These are phyloP conservation scores for Phylloporus gajari DNA, from an alignment of 1,284 basidiomycete species.

Conservation along the genomic window DNA sequence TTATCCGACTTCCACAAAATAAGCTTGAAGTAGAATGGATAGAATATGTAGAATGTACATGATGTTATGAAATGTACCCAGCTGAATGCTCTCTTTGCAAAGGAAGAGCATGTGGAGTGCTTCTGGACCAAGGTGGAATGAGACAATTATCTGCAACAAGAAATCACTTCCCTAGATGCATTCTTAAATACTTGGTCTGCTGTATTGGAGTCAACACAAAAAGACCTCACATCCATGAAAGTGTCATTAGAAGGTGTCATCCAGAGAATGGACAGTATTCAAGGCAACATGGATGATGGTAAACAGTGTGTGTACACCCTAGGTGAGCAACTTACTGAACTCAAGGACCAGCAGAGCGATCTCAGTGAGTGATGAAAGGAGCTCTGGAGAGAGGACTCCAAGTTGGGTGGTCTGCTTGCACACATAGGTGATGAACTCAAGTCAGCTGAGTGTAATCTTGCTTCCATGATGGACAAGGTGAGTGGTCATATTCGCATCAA, in stretches of 20 bases:
- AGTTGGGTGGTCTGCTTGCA: constrained; percentile 79
- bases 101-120: constrained; percentile 86
- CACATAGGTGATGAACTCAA: constrained; percentile 85
- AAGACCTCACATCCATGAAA: constrained; percentile 59
- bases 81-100: constrained; percentile 82
- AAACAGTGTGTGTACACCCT: constrained; percentile 75
- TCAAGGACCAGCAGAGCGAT: constrained; percentile 80
- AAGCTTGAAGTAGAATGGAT: no score
- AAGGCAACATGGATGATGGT: constrained; percentile 81
- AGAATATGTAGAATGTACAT: no score
- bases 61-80: constrained; percentile 55
- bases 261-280: constrained; percentile 73
- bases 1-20: no score
- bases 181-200: constrained; percentile 63
- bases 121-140: constrained; percentile 88
- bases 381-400: constrained; percentile 95
- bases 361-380: constrained; percentile 88
- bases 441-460: constrained; percentile 81
- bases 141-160: constrained; percentile 79
- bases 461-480: constrained; percentile 94
- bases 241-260: constrained; percentile 66
- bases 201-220: constrained; percentile 70
- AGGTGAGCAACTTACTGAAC: constrained; percentile 67
- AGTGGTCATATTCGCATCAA: constrained; percentile 30
- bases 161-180: constrained; percentile 75